Percentiles rank a stretch among this genome's conserved stretches.
phyloP scores from a whole-genome alignment of 2,329 filamentous ascomycete species.

The Magnaporthiopsis rhizophila region DNA sequence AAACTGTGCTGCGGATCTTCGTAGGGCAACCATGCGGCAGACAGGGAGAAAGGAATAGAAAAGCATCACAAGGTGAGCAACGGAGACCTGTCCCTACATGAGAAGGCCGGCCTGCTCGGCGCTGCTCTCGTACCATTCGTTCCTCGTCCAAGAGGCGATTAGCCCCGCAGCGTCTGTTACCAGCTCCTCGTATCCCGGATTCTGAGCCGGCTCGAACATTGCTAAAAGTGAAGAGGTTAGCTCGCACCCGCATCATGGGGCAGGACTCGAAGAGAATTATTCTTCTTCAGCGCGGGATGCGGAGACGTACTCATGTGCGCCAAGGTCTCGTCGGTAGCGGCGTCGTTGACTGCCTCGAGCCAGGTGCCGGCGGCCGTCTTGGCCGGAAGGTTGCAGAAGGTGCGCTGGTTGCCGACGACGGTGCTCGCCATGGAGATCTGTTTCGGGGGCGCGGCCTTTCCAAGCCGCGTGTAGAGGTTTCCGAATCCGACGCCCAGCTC shows the following conservation, averaged over 20 bases:
- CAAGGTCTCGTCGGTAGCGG: slow-evolving; percentile 65
- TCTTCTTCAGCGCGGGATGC: neutral
- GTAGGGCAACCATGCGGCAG: too few relatives aligned
- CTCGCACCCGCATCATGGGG: neutral
- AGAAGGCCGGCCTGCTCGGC: slow-evolving; percentile 20
- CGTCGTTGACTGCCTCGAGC: slow-evolving; percentile 69
- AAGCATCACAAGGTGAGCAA: neutral
- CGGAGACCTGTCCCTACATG: neutral
- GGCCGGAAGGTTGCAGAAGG: slow-evolving; percentile 78
- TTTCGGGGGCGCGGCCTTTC: slow-evolving; percentile 49
- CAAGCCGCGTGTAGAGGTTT: slow-evolving; percentile 82
- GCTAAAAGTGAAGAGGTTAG: slow-evolving; percentile 26
- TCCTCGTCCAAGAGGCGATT: slow-evolving; percentile 56
- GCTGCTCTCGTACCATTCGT: slow-evolving; percentile 59
- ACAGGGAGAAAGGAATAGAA: neutral
- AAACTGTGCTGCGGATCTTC: neutral
- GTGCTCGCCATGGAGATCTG: slow-evolving; percentile 42
- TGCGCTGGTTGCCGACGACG: slow-evolving; percentile 63
- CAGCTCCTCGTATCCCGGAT: slow-evolving; percentile 64
- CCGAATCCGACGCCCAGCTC: slow-evolving; percentile 68
- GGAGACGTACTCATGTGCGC: slow-evolving; percentile 64
- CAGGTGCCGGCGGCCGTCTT: slow-evolving; percentile 47
- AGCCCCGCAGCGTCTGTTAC: slow-evolving; percentile 56
- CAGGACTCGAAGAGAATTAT: neutral
- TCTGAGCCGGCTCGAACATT: slow-evolving; percentile 67